These are phyloP conservation scores for Yamadazyma jaroonii DNA, from an alignment of 1,139 yeast species.

Conservation along the genomic window DNA sequence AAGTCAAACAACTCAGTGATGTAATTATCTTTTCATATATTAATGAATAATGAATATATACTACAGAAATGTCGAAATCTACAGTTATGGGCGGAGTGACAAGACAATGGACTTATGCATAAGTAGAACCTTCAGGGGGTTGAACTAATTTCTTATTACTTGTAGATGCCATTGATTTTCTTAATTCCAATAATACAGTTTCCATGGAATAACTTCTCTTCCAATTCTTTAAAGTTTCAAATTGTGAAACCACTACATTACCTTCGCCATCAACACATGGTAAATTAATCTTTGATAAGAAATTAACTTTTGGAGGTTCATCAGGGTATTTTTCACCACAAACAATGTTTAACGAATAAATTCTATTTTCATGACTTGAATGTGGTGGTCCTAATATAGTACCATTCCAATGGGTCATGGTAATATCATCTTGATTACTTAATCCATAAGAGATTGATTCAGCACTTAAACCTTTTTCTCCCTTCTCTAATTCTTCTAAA, in stretches of 20 bases:
- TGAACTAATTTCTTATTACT: constrained; percentile 83
- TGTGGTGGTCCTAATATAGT: constrained; percentile 98
- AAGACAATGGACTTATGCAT: constrained; percentile 24
- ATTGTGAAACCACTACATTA: constrained; percentile 54
- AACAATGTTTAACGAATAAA: constrained; percentile 75
- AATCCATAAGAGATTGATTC: constrained; percentile 95
- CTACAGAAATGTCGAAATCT: too few species aligned
- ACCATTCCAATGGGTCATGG: constrained; percentile 95
- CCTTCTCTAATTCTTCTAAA: constrained; percentile 93
- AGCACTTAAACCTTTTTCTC: constrained; percentile 96
- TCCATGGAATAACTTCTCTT: constrained; percentile 89
- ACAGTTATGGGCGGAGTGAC: too few species aligned
- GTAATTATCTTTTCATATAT: background rate
- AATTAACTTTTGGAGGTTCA: constrained; percentile 76
- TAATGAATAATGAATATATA: background rate
- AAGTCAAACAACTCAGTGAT: too few species aligned
- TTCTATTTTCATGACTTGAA: constrained; percentile 88
- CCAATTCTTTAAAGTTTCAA: constrained; percentile 81
- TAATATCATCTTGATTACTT: constrained; percentile 82
- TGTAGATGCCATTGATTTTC: constrained; percentile 81
- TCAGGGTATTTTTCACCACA: constrained; percentile 90
- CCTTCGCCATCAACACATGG: constrained; percentile 86
- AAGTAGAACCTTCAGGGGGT: constrained; percentile 85
- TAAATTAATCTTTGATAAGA: constrained; percentile 79
- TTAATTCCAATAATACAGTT: constrained; percentile 78